Conservation (phyloP, 257 asterid genomes). For the Solanum neorickii region DNA sequence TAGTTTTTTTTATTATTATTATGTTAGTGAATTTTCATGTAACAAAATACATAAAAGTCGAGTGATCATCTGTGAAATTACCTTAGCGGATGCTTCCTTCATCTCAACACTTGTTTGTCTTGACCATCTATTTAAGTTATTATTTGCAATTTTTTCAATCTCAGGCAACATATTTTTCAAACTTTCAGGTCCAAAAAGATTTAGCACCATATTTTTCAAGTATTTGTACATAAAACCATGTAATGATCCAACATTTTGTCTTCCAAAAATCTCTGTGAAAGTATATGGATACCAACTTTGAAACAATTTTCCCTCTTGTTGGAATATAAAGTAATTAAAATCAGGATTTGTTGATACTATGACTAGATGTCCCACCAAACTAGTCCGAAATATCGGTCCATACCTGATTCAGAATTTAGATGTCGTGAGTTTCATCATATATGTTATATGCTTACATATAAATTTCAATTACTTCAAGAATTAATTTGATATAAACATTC, state of each 20-base stretch:
- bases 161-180: conserved; percentile 63
- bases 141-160: conserved; percentile 37
- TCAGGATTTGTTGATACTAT: neutral
- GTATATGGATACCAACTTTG: neutral
- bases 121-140: conserved; percentile 38
- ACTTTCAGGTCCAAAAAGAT: conserved; percentile 63
- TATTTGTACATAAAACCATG: conserved; percentile 48
- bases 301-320: neutral
- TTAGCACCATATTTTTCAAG: conserved; percentile 68
- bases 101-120: conserved; percentile 24
- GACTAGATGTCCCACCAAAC: neutral
- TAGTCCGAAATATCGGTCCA: neutral
- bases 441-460: neutral
- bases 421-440: neutral
- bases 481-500: too few relatives aligned
- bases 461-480: too few relatives aligned
- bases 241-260: neutral
- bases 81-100: conserved; percentile 58
- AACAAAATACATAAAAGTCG: too few relatives aligned
- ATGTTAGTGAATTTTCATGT: too few relatives aligned
- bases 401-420: neutral
- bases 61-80: neutral
- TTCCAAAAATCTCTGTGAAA: neutral
- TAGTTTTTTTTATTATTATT: too few relatives aligned
- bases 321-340: neutral